Base-by-base conservation (phyloP, 2,329 filamentous ascomycete genomes). In the Exophiala dermatitidis region DNA sequence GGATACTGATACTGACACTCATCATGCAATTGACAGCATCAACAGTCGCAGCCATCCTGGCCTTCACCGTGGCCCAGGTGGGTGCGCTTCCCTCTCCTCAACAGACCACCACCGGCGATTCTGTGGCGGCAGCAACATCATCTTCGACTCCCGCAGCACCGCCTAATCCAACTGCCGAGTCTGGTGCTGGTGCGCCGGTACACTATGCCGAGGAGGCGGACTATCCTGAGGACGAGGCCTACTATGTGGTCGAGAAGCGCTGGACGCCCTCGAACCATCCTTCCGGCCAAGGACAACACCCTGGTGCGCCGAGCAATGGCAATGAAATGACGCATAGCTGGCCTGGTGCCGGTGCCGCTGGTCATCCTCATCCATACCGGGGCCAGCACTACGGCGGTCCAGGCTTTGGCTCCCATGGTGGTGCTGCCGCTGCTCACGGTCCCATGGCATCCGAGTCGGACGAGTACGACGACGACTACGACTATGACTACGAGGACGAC, bases 61-160 rank as follows among this genome's bases (percentile, higher is more conserved):
- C 53, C 45, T 52, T 52, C 44, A 45, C 48, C 9, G 45, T 53
- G 44, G 53, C 50, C 19, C 38, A 44, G 34, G 53, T 33, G 6
- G 48, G 53, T 48, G 57, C 57, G 31, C 31, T 59, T 5, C 56
- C 56, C 5, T 52, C 56, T 26, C 50, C 49, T 38, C 48, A 54
- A 44, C 38, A 26, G 19, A 1, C 12, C 9, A 38, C 44, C 34
- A 36, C 19, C 44, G 43, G 31, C 26, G 43, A 33, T 5, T 28
- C 43, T 5, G 37, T 46, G 4, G 10, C 36, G 10, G 32, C 28
- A n/a, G 31, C 12, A 28, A 28, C 38, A 7, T 32, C 44, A 9
- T 5, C 31, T 36, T 12, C 30, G 1, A 8, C 36, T 7, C 4
- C 36, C n/a, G 38, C 19, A 19, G 19, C 19, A 19, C 19, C 19